Evolutionary conservation across 106 monocot species (phyloP), one percentile per base, ranked within the genome.

Genomic region (Dendrobium catenatum): DNA sequence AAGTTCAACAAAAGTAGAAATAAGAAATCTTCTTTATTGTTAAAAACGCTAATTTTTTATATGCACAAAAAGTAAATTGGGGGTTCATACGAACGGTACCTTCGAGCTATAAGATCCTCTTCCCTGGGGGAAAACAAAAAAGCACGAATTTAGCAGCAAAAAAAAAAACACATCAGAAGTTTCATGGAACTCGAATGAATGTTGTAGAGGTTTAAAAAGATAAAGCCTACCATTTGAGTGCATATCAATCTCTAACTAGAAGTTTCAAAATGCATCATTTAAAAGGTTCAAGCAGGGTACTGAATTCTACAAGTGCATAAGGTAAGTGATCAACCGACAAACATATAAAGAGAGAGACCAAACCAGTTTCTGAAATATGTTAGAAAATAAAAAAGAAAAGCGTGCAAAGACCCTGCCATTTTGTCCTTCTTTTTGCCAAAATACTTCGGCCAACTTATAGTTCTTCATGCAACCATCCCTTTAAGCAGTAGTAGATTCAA

Each of bases 71-170:
- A 19, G 2, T 44, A 58, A 44, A 41, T 5, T n/a, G 55, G 3
- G 11, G 11, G n/a, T 2, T 26, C 9, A 41, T 19, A 48, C 11
- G 4, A 6, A 74, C 29, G 75, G 4, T 76, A 82, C 82, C 82
- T 59, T 82, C 15, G 76, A 46, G 44, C 64, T 75, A 76, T 55
- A 44, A 13, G 42, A 59, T 22, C 82, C 61, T 17, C 7, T 7
- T 47, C 58, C 82, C 82, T 82, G 81, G 51, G 55, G 4, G 55
- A 24, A 75, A 47, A 74, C 51, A 0, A 72, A 16, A 72, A 15
- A 40, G 13, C 0, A 72, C 11, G 33, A 72, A 27, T 37, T 66
- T 58, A 58, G 58, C 16, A 17, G 1, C 31, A 31, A 31, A 31
- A 29, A n/a, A 33, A 70, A 33, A 31, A 68, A 68, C 42, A 42